phyloP scores from a whole-genome alignment of 352 stramenopile species.

The Hyaloperonospora arabidopsidis region DNA sequence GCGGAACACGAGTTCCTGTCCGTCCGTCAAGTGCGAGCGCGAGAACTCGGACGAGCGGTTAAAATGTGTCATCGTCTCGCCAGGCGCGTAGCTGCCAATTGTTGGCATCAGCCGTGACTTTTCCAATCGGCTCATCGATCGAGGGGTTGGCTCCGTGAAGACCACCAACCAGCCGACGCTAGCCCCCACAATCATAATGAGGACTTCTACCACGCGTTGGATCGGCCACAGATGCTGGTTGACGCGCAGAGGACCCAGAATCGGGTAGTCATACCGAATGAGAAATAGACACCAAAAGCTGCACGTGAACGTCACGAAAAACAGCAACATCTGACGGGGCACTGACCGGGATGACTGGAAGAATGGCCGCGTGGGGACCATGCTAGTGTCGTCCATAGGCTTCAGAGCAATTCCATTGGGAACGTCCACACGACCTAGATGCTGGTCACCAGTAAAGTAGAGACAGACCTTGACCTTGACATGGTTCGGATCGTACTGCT shows the following conservation, averaged over 20 bases:
- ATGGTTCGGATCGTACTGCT: conserved; percentile 66
- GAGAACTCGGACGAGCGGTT: conserved; percentile 53
- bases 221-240: conserved; percentile 81
- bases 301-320: conserved; percentile 73
- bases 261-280: conserved; percentile 62
- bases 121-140: conserved; percentile 66
- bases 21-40: conserved; percentile 72
- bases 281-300: conserved; percentile 68
- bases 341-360: conserved; percentile 64
- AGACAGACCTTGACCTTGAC: conserved; percentile 60
- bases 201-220: conserved; percentile 66
- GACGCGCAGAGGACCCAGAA: conserved; percentile 45
- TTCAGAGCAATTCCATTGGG: conserved; percentile 70
- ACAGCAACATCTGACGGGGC: conserved; percentile 61
- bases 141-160: conserved; percentile 55
- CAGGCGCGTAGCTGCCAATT: conserved; percentile 21
- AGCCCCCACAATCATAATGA: conserved; percentile 64
- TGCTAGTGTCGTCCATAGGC: conserved; percentile 76
- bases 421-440: conserved; percentile 61
- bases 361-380: conserved; percentile 68
- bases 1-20: conserved; percentile 67
- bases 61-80: conserved; percentile 30
- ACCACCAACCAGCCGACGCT: conserved; percentile 52
- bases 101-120: conserved; percentile 59
- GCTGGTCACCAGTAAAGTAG: conserved; percentile 76